A percentile compares a stretch with the other conserved stretches of the same genome.
Conservation (phyloP, 306 rosid genomes). For the Vachellia collinsii region DNA sequence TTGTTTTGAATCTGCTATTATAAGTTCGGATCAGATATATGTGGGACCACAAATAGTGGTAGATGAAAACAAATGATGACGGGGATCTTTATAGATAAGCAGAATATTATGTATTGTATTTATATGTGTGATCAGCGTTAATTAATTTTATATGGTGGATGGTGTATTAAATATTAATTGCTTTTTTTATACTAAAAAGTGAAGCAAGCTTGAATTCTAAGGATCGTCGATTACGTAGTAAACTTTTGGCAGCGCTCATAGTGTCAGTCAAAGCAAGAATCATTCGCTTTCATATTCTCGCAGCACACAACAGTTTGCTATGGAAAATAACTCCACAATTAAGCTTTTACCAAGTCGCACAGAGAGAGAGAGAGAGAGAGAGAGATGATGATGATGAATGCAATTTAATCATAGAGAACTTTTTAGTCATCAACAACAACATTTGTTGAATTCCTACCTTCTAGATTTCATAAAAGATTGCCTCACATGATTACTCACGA, state of each 20-base stretch:
- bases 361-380: neutral
- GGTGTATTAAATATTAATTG: neutral
- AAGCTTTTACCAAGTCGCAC: conserved; percentile 44
- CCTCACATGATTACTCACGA: conserved; percentile 29
- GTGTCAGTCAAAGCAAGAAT: conserved; percentile 20
- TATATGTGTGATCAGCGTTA: neutral
- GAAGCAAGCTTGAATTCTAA: neutral
- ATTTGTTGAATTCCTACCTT: conserved; percentile 37
- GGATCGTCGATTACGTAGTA: neutral
- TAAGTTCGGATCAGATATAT: no score
- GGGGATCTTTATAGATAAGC: neutral
- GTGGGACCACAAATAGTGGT: no score
- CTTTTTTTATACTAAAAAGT: neutral
- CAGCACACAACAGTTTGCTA: conserved; percentile 30
- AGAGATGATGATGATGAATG: neutral
- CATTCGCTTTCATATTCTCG: conserved; percentile 35
- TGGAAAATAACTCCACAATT: conserved; percentile 28
- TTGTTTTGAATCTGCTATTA: no score
- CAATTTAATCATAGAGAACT: conserved; percentile 12
- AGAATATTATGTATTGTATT: neutral
- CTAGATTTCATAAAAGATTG: conserved; percentile 1
- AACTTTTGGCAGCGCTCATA: conserved; percentile 4
- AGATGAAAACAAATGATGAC: no score
- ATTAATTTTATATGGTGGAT: neutral
- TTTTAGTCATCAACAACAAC: conserved; percentile 40